phyloP scores from a whole-genome alignment of 1,284 basidiomycete genomes.

The Trametes polyzona region DNA sequence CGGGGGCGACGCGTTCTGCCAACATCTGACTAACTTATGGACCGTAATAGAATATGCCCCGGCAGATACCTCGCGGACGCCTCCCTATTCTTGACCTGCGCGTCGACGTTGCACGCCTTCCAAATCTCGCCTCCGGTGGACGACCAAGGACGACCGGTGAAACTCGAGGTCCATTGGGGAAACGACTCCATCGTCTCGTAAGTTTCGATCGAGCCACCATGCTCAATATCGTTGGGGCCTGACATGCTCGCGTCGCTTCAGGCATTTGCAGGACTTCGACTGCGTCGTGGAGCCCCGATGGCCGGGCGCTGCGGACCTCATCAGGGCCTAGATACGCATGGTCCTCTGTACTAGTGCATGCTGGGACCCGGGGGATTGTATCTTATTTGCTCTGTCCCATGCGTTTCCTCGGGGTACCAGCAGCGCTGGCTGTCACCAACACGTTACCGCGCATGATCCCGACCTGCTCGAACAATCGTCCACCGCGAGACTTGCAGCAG shows the following conservation, averaged over 20 bases:
- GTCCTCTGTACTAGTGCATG: too few relatives aligned
- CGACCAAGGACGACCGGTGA: not conserved
- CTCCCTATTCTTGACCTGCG: constrained; percentile 12
- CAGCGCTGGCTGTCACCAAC: too few relatives aligned
- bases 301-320: not conserved
- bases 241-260: not conserved
- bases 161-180: not conserved
- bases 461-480: too few relatives aligned
- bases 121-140: constrained; percentile 12
- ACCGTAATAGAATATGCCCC: constrained; percentile 19
- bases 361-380: too few relatives aligned
- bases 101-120: constrained; percentile 9
- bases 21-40: too few relatives aligned
- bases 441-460: too few relatives aligned
- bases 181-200: constrained; percentile 2
- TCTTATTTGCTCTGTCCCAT: too few relatives aligned
- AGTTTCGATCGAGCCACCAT: not conserved
- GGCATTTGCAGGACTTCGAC: not conserved
- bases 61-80: constrained; percentile 16
- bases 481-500: too few relatives aligned
- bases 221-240: not conserved
- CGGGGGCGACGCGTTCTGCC: too few relatives aligned
- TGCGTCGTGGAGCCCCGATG: constrained; percentile 6
- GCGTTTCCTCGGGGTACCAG: too few relatives aligned
- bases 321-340: not conserved